Base-by-base conservation (phyloP, 345 rosid genomes). In the Melaleuca alternifolia region DNA sequence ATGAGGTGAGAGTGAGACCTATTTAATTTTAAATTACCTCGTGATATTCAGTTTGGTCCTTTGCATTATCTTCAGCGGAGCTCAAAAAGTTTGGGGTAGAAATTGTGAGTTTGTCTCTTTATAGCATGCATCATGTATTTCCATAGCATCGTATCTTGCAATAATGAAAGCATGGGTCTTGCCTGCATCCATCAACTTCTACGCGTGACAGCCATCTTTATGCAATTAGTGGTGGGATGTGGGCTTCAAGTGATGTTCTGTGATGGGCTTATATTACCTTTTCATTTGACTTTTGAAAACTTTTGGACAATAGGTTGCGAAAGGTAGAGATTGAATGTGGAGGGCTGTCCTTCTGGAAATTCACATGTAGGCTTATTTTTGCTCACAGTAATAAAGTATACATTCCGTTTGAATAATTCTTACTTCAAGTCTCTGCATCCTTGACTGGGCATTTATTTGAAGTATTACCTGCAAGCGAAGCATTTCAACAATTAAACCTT, bases 1-100 rank as follows among this genome's bases (percentile, higher is more conserved):
- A 89, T 95, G 92, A 98, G 99, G 99, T 96, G 82, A 90, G 82
- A 57, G 62, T 7, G n/a, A 53, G 52, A 14, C 82, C 11, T 50
- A n/a, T 84, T 56, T 77, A 84, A 28, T 37, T 52, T 48, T 23
- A 41, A 6, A 71, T 71, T 37, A 71, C 26, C 48, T 71, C 33
- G 81, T 5, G 48, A 71, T 71, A 10, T 24, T 37, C 46, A 71
- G 46, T 71, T 18, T 24, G 5, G 14, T 85, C n/a, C 14, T 26
- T 14, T 48, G 84, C 28, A 6, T 85, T 79, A 26, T 41, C n/a
- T 50, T 83, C 54, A 52, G 30, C 41, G 6, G 75, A 53, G 54
- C 56, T 57, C 14, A 24, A 71, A 71, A 10, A 71, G 13, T 41
- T 71, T 65, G 46, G 33, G 77, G 24, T 65, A 24, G 77, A 65